These are phyloP conservation scores for Wallemia ichthyophaga DNA, from an alignment of 1,284 basidiomycete species.

Conservation along the genomic window DNA sequence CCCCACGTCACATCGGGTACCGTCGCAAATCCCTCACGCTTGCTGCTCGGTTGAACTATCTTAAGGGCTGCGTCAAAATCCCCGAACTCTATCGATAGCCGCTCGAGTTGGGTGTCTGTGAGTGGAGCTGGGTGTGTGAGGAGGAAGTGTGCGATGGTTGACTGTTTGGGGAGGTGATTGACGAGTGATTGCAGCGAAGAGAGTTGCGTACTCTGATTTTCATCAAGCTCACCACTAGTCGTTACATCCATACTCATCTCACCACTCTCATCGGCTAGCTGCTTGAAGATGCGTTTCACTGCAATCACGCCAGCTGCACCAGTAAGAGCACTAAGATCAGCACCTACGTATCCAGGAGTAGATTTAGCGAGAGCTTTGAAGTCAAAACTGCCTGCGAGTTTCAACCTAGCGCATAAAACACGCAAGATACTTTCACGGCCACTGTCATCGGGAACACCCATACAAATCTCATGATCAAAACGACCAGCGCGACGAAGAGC, in stretches of 20 bases:
- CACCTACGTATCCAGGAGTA: slow-evolving; percentile 90
- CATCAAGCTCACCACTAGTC: background rate
- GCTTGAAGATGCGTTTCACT: slow-evolving; percentile 80
- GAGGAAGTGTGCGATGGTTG: slow-evolving; percentile 67
- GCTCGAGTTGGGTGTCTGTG: slow-evolving; percentile 39
- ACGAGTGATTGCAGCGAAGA: slow-evolving; percentile 9
- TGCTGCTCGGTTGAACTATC: slow-evolving; percentile 76
- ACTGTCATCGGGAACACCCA: slow-evolving; percentile 80
- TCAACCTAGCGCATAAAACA: slow-evolving; percentile 41
- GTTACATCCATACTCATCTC: slow-evolving; percentile 3
- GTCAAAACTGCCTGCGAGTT: slow-evolving; percentile 51
- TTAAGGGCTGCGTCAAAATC: slow-evolving; percentile 57
- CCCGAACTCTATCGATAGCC: slow-evolving; percentile 41
- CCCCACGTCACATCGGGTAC: slow-evolving; percentile 86
- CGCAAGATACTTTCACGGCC: slow-evolving; percentile 60
- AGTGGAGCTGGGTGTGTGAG: slow-evolving; percentile 52
- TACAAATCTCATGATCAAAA: slow-evolving; percentile 90
- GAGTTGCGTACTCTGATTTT: background rate
- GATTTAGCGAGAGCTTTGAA: slow-evolving; percentile 54
- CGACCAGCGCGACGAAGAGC: slow-evolving; percentile 72
- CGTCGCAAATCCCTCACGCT: slow-evolving; percentile 89
- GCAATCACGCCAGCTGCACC: slow-evolving; percentile 83
- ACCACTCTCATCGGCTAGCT: slow-evolving; percentile 31
- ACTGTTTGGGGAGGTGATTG: slow-evolving; percentile 20
- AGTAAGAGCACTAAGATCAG: slow-evolving; percentile 66